A percentile compares a stretch with the other conserved stretches of the same genome.
Conservation (phyloP, 495 filamentous ascomycete genomes). For the Astrocystis sublimbata region DNA sequence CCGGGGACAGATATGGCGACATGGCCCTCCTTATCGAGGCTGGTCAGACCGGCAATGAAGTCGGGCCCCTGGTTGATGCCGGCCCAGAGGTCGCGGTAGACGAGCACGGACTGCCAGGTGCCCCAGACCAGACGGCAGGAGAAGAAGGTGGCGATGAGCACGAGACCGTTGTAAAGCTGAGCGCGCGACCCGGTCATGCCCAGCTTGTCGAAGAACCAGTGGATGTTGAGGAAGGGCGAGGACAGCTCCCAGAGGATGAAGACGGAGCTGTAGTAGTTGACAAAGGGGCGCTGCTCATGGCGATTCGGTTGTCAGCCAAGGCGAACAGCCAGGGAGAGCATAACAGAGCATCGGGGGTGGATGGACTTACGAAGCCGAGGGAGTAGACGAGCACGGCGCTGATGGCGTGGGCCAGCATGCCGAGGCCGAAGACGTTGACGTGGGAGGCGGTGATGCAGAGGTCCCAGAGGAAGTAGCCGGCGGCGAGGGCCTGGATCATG, state of each 20-base stretch:
- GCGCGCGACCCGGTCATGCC: constrained; percentile 79
- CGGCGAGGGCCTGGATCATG: constrained; percentile 79
- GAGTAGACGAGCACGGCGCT: constrained; percentile 83
- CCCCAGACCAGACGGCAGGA: constrained; percentile 89
- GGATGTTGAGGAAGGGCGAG: constrained; percentile 89
- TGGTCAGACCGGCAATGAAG: constrained; percentile 28
- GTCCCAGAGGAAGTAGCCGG: constrained; percentile 97
- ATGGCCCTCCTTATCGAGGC: constrained; percentile 31
- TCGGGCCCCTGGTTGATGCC: constrained; percentile 50
- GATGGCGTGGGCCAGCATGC: constrained; percentile 86
- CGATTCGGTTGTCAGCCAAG: constrained; percentile 3
- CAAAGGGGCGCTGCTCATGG: constrained; percentile 73
- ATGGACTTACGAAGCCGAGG: constrained; percentile 84
- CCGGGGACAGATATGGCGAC: constrained; percentile 34
- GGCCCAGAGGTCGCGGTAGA: constrained; percentile 79
- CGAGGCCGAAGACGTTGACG: constrained; percentile 79
- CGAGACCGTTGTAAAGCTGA: constrained; percentile 33
- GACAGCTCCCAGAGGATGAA: constrained; percentile 99
- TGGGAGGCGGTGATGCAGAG: constrained; percentile 70
- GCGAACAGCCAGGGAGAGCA: not conserved
- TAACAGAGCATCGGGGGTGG: not conserved
- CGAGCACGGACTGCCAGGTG: constrained; percentile 72
- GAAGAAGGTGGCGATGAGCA: constrained; percentile 66
- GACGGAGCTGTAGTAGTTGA: constrained; percentile 86
- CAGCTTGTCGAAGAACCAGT: constrained; percentile 99